Evolutionary conservation across 306 rosid species (phyloP), one percentile per base, ranked within the genome.

Genomic region (Notholithocarpus densiflorus): DNA sequence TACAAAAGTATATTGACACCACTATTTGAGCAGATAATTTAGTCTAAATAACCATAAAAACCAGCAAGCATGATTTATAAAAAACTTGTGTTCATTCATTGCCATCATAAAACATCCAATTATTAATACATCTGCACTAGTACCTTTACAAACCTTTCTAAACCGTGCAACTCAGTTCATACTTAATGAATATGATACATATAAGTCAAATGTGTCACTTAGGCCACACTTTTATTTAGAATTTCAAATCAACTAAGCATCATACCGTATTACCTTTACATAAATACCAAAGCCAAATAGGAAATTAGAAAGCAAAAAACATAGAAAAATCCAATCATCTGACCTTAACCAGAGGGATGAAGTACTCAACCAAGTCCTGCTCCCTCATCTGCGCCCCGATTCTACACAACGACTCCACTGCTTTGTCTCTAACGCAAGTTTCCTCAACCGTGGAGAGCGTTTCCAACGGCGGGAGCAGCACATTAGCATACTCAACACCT

Each of bases 381-480:
- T 93, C 99, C 84, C 89, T 89, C 97, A 92, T 95, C 85, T 90
- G 98, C 51, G 97, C 88, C 53, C 99, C 98, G 80, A 95, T 90
- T 82, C 94, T 88, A 77, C 99, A 93, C 52, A 95, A 81, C 1
- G 98, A 92, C 87, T 91, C 99, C 65, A 93, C 98, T 3, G 96
- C 92, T 81, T 95, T 95, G 84, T 95, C 99, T 87, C 99, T 90
- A 71, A 95, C 99, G 6, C 98, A 89, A 59, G 99, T 95, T 75
- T 95, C 99, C 89, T 95, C 99, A 71, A 95, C 97, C 10, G 96
- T 84, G 88, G 96, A 95, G 60, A 95, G 96, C 4, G 90, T 91
- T 75, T 95, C 99, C 77, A 95, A 64, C 0, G 99, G 98, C 1
- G 96, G 91, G 17, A 95, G 92, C 65, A 95, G 73, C 76, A 93